A percentile compares a stretch with the other conserved stretches of the same genome.
Conservation (phyloP, 208 protist genomes). For the Leishmania tropica region DNA sequence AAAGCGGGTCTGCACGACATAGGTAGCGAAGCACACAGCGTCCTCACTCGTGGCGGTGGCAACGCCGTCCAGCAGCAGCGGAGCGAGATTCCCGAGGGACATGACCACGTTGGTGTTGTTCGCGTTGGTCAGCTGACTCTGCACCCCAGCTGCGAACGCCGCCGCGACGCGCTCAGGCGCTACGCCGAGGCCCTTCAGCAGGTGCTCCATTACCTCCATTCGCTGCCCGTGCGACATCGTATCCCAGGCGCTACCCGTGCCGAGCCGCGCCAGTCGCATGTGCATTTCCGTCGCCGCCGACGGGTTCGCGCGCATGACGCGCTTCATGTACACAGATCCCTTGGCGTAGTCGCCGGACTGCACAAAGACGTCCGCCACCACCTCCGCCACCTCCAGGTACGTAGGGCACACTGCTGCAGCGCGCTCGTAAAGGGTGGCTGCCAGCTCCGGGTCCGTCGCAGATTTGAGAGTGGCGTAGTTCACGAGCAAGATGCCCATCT, state of each 20-base stretch:
- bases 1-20: constrained; percentile 69
- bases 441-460: constrained; percentile 23
- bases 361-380: constrained; percentile 71
- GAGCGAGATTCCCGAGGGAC: constrained; percentile 30
- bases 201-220: constrained; percentile 59
- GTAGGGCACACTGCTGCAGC: constrained; percentile 51
- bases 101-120: neutral
- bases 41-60: constrained; percentile 54
- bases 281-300: constrained; percentile 38
- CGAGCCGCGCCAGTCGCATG: constrained; percentile 42
- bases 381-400: constrained; percentile 59
- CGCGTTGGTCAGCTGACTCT: constrained; percentile 2
- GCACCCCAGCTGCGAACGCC: constrained; percentile 8
- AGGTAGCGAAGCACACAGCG: constrained; percentile 68
- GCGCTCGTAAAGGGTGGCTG: constrained; percentile 57
- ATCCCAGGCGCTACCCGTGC: constrained; percentile 53
- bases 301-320: constrained; percentile 36
- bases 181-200: constrained; percentile 55
- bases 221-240: constrained; percentile 35
- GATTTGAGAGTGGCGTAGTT: constrained; percentile 79
- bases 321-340: constrained; percentile 57
- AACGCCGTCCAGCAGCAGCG: constrained; percentile 59
- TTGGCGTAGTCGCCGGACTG: constrained; percentile 62
- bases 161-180: constrained; percentile 19
- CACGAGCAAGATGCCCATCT: constrained; percentile 70